Percentiles rank a stretch among this genome's conserved stretches.
These are phyloP conservation scores for Astragalus membranaceus DNA, from an alignment of 306 rosid genomes.

Conservation along the genomic window DNA sequence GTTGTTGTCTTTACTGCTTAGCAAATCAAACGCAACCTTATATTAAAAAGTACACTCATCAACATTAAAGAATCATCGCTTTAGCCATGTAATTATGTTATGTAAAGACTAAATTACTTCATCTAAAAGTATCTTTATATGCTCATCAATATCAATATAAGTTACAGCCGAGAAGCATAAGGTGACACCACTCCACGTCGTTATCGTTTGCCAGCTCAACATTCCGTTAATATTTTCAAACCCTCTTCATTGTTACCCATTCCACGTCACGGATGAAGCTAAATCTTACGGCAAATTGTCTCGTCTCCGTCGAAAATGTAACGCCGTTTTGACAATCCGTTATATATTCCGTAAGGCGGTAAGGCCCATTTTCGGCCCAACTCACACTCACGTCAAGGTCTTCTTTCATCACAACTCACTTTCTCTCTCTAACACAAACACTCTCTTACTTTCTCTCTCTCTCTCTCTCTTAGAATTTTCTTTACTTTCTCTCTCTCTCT, in stretches of 20 bases:
- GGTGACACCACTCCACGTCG: background rate
- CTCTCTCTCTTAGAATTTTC: slow-evolving; percentile 8
- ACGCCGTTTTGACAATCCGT: slow-evolving; percentile 31
- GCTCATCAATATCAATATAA: no score
- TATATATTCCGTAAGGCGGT: slow-evolving; percentile 27
- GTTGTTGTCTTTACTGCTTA: no score
- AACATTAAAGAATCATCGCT: no score
- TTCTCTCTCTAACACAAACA: slow-evolving; percentile 16
- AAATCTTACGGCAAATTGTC: slow-evolving; percentile 11
- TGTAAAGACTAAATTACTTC: no score
- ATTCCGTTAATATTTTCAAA: background rate
- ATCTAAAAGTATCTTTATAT: no score
- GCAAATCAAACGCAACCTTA: no score
- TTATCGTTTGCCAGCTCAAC: slow-evolving; percentile 39
- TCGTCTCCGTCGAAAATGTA: background rate
- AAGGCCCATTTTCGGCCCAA: slow-evolving; percentile 74
- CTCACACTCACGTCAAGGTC: slow-evolving; percentile 4
- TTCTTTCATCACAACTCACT: slow-evolving; percentile 21
- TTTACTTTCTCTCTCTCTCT: slow-evolving; percentile 17
- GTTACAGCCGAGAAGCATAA: no score
- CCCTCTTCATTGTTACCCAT: background rate
- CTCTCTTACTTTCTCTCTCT: background rate
- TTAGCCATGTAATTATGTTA: no score
- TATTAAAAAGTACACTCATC: no score
- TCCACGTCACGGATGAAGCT: slow-evolving; percentile 34